Evolutionary conservation across 345 rosid genomes (phyloP).

Genomic region (Conringia planisiliqua): DNA sequence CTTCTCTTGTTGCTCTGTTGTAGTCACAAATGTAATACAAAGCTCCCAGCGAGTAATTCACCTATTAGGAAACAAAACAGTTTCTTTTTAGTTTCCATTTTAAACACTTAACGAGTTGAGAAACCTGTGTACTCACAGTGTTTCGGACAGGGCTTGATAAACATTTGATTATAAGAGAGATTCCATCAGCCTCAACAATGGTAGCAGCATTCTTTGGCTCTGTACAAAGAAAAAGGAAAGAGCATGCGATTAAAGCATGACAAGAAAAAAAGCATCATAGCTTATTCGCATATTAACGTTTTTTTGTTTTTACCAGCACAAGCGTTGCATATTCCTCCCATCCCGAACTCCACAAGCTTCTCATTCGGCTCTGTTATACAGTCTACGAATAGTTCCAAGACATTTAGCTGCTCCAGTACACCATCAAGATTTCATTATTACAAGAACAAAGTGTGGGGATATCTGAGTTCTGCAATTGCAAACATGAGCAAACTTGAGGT

Average conservation of each 20-base stretch:
- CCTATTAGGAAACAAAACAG: constrained; percentile 38
- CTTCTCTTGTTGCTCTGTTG: constrained; percentile 50
- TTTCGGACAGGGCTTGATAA: constrained; percentile 91
- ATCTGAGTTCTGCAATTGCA: background rate
- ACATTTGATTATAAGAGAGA: constrained; percentile 65
- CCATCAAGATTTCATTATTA: background rate
- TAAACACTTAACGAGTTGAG: background rate
- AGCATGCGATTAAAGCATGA: background rate
- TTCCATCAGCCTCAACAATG: constrained; percentile 53
- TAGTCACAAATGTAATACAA: constrained; percentile 74
- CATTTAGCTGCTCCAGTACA: constrained; percentile 61
- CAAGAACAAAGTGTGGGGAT: background rate
- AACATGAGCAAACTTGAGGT: background rate
- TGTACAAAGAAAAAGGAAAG: constrained; percentile 25
- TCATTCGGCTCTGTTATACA: constrained; percentile 90
- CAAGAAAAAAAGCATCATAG: background rate
- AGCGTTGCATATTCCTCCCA: constrained; percentile 85
- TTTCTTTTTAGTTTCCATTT: background rate
- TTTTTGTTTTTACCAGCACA: constrained; percentile 51
- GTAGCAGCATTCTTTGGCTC: constrained; percentile 68
- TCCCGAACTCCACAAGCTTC: constrained; percentile 79
- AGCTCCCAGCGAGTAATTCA: constrained; percentile 69
- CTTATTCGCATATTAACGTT: background rate
- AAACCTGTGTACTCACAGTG: constrained; percentile 50
- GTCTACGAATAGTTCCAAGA: constrained; percentile 87